Base-by-base conservation (phyloP, 768 basidiomycete species). In the Sistotremastrum suecicum region DNA sequence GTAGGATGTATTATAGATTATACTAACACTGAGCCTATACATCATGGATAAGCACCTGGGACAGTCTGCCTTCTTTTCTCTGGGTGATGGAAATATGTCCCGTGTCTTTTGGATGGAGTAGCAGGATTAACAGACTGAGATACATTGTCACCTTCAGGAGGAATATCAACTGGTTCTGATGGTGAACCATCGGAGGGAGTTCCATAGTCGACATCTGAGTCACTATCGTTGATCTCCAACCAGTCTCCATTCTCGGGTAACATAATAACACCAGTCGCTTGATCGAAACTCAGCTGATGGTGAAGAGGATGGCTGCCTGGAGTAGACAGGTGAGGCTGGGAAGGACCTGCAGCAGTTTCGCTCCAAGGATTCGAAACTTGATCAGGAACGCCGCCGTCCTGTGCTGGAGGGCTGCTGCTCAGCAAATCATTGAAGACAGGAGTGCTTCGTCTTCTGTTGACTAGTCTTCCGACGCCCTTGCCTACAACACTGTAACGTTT, bases 11-110 rank as follows among this genome's bases (percentile, higher is more conserved):
- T 20, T 20, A 20, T 20, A 20, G 20, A 20, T 20, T 20, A 20
- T 20, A 20, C 20, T 20, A 20, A 20, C 20, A 20, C 20, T 20
- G 20, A 20, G 20, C 20, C 20, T 20, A 20, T 20, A 20, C 20
- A 61, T 5, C 39, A 28, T 7, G 61, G 56, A 53, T 81, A 81
- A 3, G 76, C 78, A 3, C 80, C 80, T 4, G 80, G 80, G 47
- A 80, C 66, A 0, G 60, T 55, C 50, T 71, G 69, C 54, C 67
- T 68, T 48, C 78, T 66, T 50, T 76, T 64, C 56, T 90, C 88
- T 0, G 88, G 88, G 59, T 88, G 88, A 58, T 88, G 88, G 53
- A 81, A 89, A 54, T 88, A 88, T 30, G 83, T 88, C 34, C 75
- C 73, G 59, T 85, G 81, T 31, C 83, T 66, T 51, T 74, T 78